Conservation (phyloP, 768 basidiomycete species). For the Pisolithus tinctorius region DNA sequence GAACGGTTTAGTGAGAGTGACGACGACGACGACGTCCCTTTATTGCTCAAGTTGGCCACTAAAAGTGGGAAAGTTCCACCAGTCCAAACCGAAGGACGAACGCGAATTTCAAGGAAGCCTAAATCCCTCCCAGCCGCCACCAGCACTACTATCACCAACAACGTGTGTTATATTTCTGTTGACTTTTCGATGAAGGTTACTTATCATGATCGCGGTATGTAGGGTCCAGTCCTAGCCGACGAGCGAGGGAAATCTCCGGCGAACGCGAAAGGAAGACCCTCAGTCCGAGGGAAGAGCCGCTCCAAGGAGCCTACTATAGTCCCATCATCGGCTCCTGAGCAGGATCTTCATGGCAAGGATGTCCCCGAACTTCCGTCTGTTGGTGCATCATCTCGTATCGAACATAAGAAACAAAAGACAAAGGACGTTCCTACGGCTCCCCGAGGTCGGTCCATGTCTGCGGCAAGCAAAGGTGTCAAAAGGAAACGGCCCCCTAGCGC, state of each 20-base stretch:
- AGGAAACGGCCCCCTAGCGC: constrained; percentile 19
- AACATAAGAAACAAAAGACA: constrained; percentile 6
- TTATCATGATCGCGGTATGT: neutral
- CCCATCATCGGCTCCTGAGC: constrained; percentile 56
- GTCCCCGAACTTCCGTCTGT: constrained; percentile 7
- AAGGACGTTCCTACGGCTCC: constrained; percentile 1
- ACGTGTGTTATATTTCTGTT: constrained; percentile 10
- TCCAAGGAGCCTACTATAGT: constrained; percentile 32
- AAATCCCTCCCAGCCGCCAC: neutral
- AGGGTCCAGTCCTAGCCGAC: constrained; percentile 1
- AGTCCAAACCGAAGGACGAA: neutral
- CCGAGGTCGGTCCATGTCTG: constrained; percentile 2
- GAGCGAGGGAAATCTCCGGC: constrained; percentile 10
- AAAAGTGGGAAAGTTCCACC: constrained; percentile 11
- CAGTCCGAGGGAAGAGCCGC: constrained; percentile 6
- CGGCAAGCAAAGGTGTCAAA: constrained; percentile 3
- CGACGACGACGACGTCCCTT: constrained; percentile 43
- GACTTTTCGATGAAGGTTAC: neutral
- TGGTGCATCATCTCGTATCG: neutral
- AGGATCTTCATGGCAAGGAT: constrained; percentile 30
- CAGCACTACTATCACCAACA: constrained; percentile 5
- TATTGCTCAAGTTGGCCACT: constrained; percentile 26
- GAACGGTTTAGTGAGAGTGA: constrained; percentile 21
- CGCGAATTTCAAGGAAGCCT: constrained; percentile 4
- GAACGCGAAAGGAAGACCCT: constrained; percentile 6